Percentiles rank a stretch among this genome's conserved stretches.
phyloP scores from a whole-genome alignment of 768 basidiomycete species.

The Phaffia tasmanica region DNA sequence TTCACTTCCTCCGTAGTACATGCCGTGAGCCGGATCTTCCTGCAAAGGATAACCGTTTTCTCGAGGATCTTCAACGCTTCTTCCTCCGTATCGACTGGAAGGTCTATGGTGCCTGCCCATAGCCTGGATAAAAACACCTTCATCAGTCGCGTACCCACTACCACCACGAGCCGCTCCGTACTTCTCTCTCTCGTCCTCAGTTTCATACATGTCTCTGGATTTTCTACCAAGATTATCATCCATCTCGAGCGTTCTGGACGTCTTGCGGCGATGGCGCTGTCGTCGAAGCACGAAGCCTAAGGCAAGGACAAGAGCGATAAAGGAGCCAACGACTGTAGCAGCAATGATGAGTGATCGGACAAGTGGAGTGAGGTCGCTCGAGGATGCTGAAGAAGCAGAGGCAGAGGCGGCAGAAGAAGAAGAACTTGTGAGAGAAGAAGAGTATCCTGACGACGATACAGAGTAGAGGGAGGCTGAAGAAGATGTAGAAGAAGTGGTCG shows the following conservation, averaged over 20 bases:
- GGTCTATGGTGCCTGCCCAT: conserved; percentile 15
- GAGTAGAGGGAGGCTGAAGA: neutral
- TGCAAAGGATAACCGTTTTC: too few species aligned
- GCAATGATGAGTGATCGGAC: conserved; percentile 16
- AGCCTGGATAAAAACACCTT: conserved; percentile 9
- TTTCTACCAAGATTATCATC: conserved; percentile 1
- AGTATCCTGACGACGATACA: neutral
- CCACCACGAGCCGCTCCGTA: neutral
- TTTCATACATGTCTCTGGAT: neutral
- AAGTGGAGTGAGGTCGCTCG: conserved; percentile 5
- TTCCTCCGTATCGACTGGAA: neutral
- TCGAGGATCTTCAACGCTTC: neutral
- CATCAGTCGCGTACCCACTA: neutral
- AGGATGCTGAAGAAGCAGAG: neutral
- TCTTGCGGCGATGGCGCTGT: conserved; percentile 12
- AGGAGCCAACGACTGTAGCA: conserved; percentile 5
- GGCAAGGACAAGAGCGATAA: conserved; percentile 7
- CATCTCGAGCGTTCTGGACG: neutral
- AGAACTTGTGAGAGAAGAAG: conserved; percentile 1
- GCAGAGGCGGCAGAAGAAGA: conserved; percentile 9
- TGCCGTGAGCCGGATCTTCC: neutral
- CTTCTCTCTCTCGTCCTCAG: neutral
- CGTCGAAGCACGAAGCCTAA: conserved; percentile 20
- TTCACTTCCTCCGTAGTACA: conserved; percentile 17
- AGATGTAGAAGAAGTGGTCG: neutral